Conservation (phyloP, 2,329 filamentous ascomycete species). For the Trichophyton rubrum region DNA sequence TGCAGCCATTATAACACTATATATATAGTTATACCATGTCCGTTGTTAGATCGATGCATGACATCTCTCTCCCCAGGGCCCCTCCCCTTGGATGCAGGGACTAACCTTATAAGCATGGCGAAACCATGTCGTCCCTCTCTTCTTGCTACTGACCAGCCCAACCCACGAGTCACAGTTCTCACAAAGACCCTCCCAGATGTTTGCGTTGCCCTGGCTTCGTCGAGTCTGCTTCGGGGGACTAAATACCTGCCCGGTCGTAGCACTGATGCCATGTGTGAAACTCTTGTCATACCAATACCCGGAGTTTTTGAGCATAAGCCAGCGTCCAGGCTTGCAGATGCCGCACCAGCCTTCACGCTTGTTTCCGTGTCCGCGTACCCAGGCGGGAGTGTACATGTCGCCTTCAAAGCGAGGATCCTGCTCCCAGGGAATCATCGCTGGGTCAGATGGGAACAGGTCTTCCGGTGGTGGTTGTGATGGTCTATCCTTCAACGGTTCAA, state of each 20-base stretch:
- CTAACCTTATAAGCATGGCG: constrained; percentile 72
- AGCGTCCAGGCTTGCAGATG: constrained; percentile 72
- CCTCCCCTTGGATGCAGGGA: not conserved
- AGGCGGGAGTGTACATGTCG: constrained; percentile 70
- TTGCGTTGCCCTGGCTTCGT: constrained; percentile 66
- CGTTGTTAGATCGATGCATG: constrained; percentile 9
- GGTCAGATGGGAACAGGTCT: constrained; percentile 68
- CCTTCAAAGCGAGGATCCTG: constrained; percentile 68
- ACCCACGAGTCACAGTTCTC: constrained; percentile 25
- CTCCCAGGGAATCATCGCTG: constrained; percentile 63
- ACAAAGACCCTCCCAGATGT: constrained; percentile 29
- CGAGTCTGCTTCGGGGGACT: constrained; percentile 63
- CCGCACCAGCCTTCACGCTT: constrained; percentile 85
- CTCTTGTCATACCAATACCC: constrained; percentile 92
- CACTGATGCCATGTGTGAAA: constrained; percentile 77
- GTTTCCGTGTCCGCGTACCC: constrained; percentile 75
- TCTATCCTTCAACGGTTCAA: constrained; percentile 61
- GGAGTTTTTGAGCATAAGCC: constrained; percentile 80
- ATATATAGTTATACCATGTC: constrained; percentile 7
- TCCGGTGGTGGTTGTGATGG: constrained; percentile 62
- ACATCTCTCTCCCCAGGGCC: too few relatives aligned
- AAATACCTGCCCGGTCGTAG: constrained; percentile 65
- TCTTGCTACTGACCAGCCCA: constrained; percentile 54
- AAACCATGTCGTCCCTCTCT: constrained; percentile 89
- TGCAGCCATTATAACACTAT: constrained; percentile 48